Evolutionary conservation across 2,329 filamentous ascomycete genomes (phyloP).

Genomic region (Davidsoniella eucalypti): DNA sequence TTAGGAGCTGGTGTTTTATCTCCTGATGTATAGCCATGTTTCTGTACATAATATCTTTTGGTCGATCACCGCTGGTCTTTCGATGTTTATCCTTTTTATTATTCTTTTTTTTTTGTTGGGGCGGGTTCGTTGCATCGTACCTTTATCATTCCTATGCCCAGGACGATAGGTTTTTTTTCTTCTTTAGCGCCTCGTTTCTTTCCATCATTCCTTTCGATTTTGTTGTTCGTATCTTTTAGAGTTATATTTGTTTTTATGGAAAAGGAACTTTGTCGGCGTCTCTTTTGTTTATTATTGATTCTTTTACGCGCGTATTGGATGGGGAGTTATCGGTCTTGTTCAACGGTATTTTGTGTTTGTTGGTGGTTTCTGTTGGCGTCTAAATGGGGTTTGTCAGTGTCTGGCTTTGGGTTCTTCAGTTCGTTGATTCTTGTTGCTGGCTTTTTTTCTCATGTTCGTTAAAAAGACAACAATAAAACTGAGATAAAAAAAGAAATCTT

Average conservation of each 20-base stretch:
- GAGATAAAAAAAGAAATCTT: not conserved
- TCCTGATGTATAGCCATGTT: not conserved
- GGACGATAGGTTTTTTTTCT: not conserved
- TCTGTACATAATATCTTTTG: not conserved
- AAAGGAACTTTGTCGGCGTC: conserved; percentile 1
- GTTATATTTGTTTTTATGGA: not conserved
- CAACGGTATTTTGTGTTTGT: not conserved
- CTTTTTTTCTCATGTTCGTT: not conserved
- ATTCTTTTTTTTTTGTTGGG: conserved; percentile 4
- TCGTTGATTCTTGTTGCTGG: not conserved
- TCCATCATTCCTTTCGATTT: not conserved
- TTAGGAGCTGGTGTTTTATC: not conserved
- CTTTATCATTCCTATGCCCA: conserved; percentile 3
- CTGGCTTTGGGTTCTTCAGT: not conserved
- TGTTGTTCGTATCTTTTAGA: conserved; percentile 3
- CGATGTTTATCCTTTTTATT: not conserved
- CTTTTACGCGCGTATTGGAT: not conserved
- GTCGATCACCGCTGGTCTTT: not conserved
- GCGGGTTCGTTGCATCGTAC: not conserved
- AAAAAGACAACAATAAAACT: not conserved
- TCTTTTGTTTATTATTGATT: not conserved
- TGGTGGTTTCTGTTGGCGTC: conserved; percentile 5
- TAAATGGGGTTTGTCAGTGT: not conserved
- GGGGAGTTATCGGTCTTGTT: not conserved
- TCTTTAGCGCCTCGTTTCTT: not conserved